Percentiles rank a stretch among this genome's conserved stretches.
Evolutionary conservation across 495 filamentous ascomycete species (phyloP).

Genomic region (Physcia stellaris): DNA sequence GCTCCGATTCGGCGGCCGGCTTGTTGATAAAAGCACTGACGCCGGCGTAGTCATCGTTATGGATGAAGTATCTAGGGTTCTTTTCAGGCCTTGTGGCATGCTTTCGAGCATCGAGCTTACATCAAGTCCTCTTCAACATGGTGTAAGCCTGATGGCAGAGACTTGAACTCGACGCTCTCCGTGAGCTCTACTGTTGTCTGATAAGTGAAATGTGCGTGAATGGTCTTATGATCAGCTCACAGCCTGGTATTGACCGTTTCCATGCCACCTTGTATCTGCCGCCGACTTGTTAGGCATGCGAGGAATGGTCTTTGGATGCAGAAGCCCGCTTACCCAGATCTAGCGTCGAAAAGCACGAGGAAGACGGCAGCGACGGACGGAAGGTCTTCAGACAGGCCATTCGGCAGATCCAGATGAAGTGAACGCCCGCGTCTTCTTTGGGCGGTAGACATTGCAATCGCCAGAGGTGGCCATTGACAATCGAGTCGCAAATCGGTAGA

Average conservation of each 20-base stretch:
- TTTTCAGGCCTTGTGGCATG: not conserved
- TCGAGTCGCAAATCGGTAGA: too few relatives aligned
- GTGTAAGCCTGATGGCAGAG: slow-evolving; percentile 82
- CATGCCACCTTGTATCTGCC: slow-evolving; percentile 68
- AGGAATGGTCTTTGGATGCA: slow-evolving; percentile 9
- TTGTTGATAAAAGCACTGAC: slow-evolving; percentile 85
- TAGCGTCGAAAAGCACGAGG: slow-evolving; percentile 75
- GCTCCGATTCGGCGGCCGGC: slow-evolving; percentile 59
- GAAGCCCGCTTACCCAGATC: slow-evolving; percentile 57
- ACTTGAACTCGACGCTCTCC: slow-evolving; percentile 88
- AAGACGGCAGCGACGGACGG: slow-evolving; percentile 75
- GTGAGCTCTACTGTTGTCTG: slow-evolving; percentile 56
- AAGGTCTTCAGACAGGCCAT: slow-evolving; percentile 25
- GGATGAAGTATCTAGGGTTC: slow-evolving; percentile 64
- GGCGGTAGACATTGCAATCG: slow-evolving; percentile 13
- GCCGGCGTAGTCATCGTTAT: slow-evolving; percentile 65
- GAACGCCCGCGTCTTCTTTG: slow-evolving; percentile 11
- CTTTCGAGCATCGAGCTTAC: slow-evolving; percentile 24
- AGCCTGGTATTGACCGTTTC: slow-evolving; percentile 56
- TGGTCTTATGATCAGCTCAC: slow-evolving; percentile 21
- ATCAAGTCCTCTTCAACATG: slow-evolving; percentile 79
- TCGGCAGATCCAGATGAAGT: slow-evolving; percentile 16
- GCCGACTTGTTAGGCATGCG: slow-evolving; percentile 1
- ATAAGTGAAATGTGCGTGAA: slow-evolving; percentile 11
- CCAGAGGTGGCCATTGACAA: too few relatives aligned